These are phyloP conservation scores for Crithidia mellificae DNA, from an alignment of 208 protist species.

Conservation along the genomic window DNA sequence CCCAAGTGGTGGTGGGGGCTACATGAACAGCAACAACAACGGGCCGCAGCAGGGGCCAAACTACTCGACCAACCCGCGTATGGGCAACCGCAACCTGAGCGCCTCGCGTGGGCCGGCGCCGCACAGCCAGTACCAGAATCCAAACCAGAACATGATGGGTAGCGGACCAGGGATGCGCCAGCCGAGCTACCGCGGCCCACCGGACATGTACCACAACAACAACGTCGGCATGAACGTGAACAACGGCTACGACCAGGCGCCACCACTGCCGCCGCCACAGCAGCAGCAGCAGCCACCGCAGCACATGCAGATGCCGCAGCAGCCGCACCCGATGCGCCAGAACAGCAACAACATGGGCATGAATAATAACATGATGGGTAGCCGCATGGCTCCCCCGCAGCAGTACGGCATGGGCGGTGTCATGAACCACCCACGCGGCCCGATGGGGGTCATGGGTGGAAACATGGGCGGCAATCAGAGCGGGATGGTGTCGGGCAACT, in stretches of 20 bases:
- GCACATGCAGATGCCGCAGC: conserved; percentile 26
- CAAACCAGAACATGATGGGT: conserved; percentile 27
- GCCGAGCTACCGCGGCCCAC: conserved; percentile 11
- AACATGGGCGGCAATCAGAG: conserved; percentile 5
- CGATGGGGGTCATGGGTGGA: conserved; percentile 11
- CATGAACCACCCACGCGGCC: conserved; percentile 13
- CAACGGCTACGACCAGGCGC: conserved; percentile 16
- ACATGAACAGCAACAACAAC: conserved; percentile 20
- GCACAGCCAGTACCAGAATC: conserved; percentile 28
- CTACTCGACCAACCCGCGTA: conserved; percentile 14
- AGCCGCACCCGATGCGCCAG: conserved; percentile 12
- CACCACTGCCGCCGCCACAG: conserved; percentile 21
- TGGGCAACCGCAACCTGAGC: conserved; percentile 18
- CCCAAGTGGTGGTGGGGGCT: conserved; percentile 10
- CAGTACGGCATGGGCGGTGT: conserved; percentile 7
- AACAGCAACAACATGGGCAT: conserved; percentile 20
- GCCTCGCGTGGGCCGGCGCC: background rate
- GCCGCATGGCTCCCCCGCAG: conserved; percentile 19
- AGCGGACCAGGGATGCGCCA: conserved; percentile 9
- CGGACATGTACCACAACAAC: conserved; percentile 15
- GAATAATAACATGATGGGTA: conserved; percentile 29
- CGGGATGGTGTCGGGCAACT: conserved; percentile 13
- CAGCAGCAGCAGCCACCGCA: conserved; percentile 25
- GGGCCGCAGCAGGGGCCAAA: conserved; percentile 4
- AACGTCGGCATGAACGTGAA: conserved; percentile 20